These are phyloP conservation scores for Phanerodontia chrysosporium DNA, from an alignment of 768 basidiomycete genomes.

Conservation along the genomic window DNA sequence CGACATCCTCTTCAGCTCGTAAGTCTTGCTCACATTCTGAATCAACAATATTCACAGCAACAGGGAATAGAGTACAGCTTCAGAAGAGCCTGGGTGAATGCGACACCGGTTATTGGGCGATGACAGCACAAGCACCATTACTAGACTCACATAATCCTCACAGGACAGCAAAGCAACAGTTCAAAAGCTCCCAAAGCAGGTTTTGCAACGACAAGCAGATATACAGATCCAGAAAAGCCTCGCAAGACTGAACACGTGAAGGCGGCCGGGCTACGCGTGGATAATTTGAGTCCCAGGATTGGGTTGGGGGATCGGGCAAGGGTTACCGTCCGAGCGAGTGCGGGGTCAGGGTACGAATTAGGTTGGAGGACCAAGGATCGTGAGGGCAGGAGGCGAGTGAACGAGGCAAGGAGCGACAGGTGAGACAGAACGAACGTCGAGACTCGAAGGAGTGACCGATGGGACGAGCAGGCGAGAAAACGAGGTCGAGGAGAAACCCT, in stretches of 20 bases:
- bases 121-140: neutral
- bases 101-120: neutral
- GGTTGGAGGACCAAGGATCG: neutral
- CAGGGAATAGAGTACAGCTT: slow-evolving; percentile 3
- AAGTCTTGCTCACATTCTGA: neutral
- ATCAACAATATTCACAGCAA: neutral
- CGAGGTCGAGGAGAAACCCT: neutral
- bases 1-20: neutral
- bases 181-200: neutral
- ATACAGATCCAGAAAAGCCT: neutral
- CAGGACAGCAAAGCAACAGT: neutral
- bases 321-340: neutral
- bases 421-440: neutral
- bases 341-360: neutral
- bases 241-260: neutral
- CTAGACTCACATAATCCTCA: slow-evolving; percentile 3
- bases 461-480: slow-evolving; percentile 1
- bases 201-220: neutral
- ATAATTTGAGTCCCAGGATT: neutral
- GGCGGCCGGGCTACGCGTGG: neutral
- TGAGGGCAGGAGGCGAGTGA: neutral
- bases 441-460: neutral
- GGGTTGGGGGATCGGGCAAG: neutral
- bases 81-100: neutral
- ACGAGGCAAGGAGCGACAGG: slow-evolving; percentile 5